Evolutionary conservation across 2,329 filamentous ascomycete genomes (phyloP), one percentile per base, ranked within the genome.

Genomic region (Apiospora malaysiana): DNA sequence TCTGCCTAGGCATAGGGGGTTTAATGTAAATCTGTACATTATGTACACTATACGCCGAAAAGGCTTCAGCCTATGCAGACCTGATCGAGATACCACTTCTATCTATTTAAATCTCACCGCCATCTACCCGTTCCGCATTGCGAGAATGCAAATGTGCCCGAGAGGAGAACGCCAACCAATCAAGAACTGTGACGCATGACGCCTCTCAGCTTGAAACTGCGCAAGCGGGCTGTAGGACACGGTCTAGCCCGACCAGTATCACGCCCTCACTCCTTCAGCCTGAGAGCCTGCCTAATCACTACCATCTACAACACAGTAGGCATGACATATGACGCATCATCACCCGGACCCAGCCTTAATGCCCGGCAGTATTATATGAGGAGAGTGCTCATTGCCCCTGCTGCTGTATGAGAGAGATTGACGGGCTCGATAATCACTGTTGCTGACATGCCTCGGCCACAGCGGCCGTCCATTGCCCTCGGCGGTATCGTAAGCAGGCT

Each of bases 401-500:
- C 40, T 14, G 40, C 40, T 42, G 5, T 42, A 9, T 4, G 40
- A 14, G 40, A 14, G 40, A 42, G 9, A 9, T 42, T 42, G 40
- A 42, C 8, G 40, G 40, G 40, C 8, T 6, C 32, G 32, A 32
- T 42, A 42, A 9, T 9, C 10, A 2, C 10, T 27, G 16, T 27
- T 32, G 25, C 59, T 40, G 14, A 40, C 59, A 65, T 65, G 59
- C 59, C 8, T 65, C 46, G n/a, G n/a, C 46, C 21, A 12, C 46
- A n/a, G n/a, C 46, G n/a, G 46, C 46, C 6, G 7, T 49, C 46
- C 21, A n/a, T 49, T 21, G 12, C 37, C 16, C 21, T 16, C 59
- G 42, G 43, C 27, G 42, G 43, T 23, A 40, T 67, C 16, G 70
- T 73, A 47, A 37, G 40, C 27, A 37, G 27, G 59, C n/a, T 42